Evolutionary conservation across 2,329 filamentous ascomycete genomes (phyloP), one percentile per base, ranked within the genome.

Genomic region (Claviceps paspali): DNA sequence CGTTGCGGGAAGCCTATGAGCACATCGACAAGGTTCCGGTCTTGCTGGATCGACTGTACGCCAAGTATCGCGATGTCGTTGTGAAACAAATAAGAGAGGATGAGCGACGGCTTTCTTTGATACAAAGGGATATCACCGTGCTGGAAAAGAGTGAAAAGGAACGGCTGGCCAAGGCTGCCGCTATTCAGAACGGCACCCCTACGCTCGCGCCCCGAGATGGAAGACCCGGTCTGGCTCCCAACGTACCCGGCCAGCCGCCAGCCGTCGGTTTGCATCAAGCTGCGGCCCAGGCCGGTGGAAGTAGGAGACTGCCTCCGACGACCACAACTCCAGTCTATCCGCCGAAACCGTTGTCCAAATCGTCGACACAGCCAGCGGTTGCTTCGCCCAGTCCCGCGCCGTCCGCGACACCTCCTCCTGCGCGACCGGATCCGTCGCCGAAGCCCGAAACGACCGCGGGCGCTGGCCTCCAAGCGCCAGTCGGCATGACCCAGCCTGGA

Each of bases 31-130:
- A 80, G 44, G 65, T 92, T 2, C 81, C 82, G 1, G 62, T 68
- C 21, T 61, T 94, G 31, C 71, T 92, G 33, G 67, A 79, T 40
- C 75, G 79, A 45, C 66, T 94, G 2, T 92, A 91, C 52, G 68
- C 72, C 10, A 69, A 73, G 43, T 95, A 92, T 54, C 71, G 77
- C 44, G 73, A 80, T 32, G 64, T 78, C 30, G 65, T 79, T 34
- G 68, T 85, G n/a, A 63, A 65, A 39, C 70, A 79, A 49, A 82
- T 95, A 41, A 67, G 71, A 41, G 73, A 81, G 38, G 79, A 91
- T 43, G 87, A 95, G 61, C 68, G 66, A 41, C 67, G 64, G 36
- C 81, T 79, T 51, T 67, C 70, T 19, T 60, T 61, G 14, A 59
- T 88, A 30, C 70, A 76, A 54, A 65, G 65, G 41, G 80, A 94